phyloP scores from a whole-genome alignment of 2,329 filamentous ascomycete genomes.

The Thielaviopsis ethacetica region DNA sequence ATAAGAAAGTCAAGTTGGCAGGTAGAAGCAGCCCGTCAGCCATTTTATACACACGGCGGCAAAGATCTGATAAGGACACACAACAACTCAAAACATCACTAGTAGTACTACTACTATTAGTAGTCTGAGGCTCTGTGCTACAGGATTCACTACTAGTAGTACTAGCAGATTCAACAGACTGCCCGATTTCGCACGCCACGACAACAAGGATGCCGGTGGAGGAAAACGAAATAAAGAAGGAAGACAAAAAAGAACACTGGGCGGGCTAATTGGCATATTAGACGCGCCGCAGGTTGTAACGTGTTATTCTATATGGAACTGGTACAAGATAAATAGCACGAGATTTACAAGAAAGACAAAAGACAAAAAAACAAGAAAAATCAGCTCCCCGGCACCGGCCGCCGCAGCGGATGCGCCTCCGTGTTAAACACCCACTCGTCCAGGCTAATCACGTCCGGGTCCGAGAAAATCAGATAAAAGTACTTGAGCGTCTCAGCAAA shows the following conservation, averaged over 20 bases:
- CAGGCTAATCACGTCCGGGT: constrained; percentile 44
- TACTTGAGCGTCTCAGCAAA: constrained; percentile 60
- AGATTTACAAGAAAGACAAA: neutral
- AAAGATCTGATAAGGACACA: neutral
- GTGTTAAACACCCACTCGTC: constrained; percentile 51
- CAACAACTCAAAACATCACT: neutral
- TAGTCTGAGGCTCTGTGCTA: no score
- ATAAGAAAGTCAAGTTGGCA: neutral
- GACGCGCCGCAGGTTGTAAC: neutral
- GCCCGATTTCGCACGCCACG: no score
- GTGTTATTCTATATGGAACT: neutral
- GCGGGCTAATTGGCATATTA: neutral
- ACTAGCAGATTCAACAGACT: no score
- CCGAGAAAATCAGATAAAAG: constrained; percentile 55
- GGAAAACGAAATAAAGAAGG: neutral
- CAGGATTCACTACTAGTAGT: no score
- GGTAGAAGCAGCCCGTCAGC: no score
- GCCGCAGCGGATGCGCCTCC: constrained; percentile 30
- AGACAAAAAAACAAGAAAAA: neutral
- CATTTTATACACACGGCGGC: no score
- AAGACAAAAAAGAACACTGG: neutral
- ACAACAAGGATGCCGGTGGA: neutral
- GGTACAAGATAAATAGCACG: neutral
- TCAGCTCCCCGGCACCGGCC: constrained; percentile 12
- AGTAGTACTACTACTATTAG: no score